phyloP scores from a whole-genome alignment of 2,329 filamentous ascomycete species.

The Aspergillus ustus region DNA sequence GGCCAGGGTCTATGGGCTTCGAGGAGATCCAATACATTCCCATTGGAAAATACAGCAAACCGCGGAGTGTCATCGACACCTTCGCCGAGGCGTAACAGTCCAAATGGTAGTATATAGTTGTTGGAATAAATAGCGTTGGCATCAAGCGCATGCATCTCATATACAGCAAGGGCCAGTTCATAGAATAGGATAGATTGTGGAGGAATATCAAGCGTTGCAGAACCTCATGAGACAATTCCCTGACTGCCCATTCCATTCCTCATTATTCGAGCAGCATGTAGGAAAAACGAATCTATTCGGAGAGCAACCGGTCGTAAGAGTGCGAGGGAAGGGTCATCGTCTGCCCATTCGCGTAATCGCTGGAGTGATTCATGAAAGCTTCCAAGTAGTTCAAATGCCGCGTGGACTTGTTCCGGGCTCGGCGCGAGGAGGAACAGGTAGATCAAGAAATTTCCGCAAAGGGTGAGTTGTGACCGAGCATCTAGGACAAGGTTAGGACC shows the following conservation, averaged over 20 bases:
- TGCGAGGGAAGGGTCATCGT: constrained; percentile 24
- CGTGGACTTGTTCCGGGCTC: constrained; percentile 29
- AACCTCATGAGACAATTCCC: neutral
- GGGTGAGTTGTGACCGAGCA: constrained; percentile 51
- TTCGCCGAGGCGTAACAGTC: constrained; percentile 12
- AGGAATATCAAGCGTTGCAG: neutral
- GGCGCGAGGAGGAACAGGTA: constrained; percentile 54
- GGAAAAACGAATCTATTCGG: constrained; percentile 34
- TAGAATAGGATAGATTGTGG: neutral
- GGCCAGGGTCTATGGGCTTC: constrained; percentile 35
- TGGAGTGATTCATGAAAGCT: constrained; percentile 31
- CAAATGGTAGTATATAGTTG: neutral
- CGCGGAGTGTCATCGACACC: constrained; percentile 31
- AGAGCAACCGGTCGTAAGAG: constrained; percentile 29
- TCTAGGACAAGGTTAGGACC: constrained; percentile 26
- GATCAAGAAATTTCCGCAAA: constrained; percentile 55
- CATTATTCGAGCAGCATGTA: constrained; percentile 12
- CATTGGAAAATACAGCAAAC: constrained; percentile 27
- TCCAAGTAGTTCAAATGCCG: constrained; percentile 27
- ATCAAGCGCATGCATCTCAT: neutral
- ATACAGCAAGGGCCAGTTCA: neutral
- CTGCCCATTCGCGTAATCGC: constrained; percentile 21
- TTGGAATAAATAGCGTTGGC: neutral
- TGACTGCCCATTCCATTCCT: constrained; percentile 6
- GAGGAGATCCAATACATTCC: constrained; percentile 27